Base-by-base conservation (phyloP, 2,329 filamentous ascomycete species). In the Tolypocladium cylindrosporum region DNA sequence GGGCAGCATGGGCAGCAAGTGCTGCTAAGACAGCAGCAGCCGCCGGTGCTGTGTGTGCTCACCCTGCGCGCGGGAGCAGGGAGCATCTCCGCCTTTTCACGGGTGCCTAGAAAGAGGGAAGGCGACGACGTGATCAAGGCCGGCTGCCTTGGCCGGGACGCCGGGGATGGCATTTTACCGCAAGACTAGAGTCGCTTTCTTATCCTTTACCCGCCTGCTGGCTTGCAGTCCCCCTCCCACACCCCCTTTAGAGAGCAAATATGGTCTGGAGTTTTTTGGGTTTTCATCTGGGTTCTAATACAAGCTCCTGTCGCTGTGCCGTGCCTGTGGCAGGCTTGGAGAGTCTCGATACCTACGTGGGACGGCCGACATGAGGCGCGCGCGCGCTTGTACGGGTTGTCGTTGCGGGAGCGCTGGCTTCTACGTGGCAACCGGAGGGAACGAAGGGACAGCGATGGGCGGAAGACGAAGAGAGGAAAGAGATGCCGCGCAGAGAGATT, bases 1-100 rank as follows among this genome's bases (percentile, higher is more conserved):
- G 54, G 79, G 79, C 60, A 75, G 77, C 57, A 62, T 79, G 59
- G 80, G 81, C 57, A 80, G 85, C 69, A 91, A 91, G 76, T 96
- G 91, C 79, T 95, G 90, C 72, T 95, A 85, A 77, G 55, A 55
- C n/a, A 36, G 60, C 45, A 55, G 59, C 55, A 55, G 61, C 59
- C 58, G 54, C 57, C 14, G 45, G 39, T 54, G 31, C 50, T 39
- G 51, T 11, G n/a, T 55, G 16, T 57, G 31, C 37, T 36, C 27
- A 27, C 16, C 51, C 24, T 19, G 27, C 8, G 39, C 48, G 31
- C 48, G 48, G 31, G 37, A 31, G 9, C 6, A 36, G 48, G 31
- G 31, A 51, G 48, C 31, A n/a, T 13, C 36, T 36, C 0, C 16
- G 19, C 31, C 31, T 19, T n/a, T 16, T 4, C 7, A 11, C 27